Percentiles rank a stretch among this genome's conserved stretches.
Conservation (phyloP, 352 stramenopile species). For the Phytophthora nicotianae region DNA sequence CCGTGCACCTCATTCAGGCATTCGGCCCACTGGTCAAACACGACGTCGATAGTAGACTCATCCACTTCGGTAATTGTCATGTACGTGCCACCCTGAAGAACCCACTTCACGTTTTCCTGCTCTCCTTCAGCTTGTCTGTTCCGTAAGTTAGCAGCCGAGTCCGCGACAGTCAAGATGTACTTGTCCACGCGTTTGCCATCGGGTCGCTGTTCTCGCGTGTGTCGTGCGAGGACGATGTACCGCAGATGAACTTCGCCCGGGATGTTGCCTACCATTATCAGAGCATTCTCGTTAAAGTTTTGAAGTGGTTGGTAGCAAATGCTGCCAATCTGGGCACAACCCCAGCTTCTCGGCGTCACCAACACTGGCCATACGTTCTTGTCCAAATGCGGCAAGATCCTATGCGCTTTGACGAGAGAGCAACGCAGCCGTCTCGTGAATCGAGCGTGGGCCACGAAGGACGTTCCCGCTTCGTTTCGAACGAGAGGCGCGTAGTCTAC, state of each 20-base stretch:
- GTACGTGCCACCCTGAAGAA: constrained; percentile 3
- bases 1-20: constrained; percentile 1
- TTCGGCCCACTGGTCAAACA: constrained; percentile 2
- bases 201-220: constrained; percentile 1
- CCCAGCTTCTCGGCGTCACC: not conserved
- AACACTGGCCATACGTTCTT: not conserved
- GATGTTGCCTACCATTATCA: constrained; percentile 27
- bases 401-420: not conserved
- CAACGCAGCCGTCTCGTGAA: not conserved
- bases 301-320: constrained; percentile 24
- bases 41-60: constrained; percentile 1
- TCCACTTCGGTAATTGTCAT: constrained; percentile 8
- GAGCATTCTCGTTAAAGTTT: constrained; percentile 10
- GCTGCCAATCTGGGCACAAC: constrained; percentile 1
- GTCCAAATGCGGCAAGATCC: not conserved
- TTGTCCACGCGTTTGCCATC: constrained; percentile 48
- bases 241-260: constrained; percentile 19
- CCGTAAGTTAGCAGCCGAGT: constrained; percentile 4
- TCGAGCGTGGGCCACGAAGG: not conserved
- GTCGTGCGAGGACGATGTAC: constrained; percentile 13
- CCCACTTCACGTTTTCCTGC: constrained; percentile 8
- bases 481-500: not conserved
- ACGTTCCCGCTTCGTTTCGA: not conserved
- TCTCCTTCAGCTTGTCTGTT: constrained; percentile 18
- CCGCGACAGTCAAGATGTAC: constrained; percentile 9